Evolutionary conservation across 2,329 filamentous ascomycete genomes (phyloP).

Genomic region (Drechslera avenae): DNA sequence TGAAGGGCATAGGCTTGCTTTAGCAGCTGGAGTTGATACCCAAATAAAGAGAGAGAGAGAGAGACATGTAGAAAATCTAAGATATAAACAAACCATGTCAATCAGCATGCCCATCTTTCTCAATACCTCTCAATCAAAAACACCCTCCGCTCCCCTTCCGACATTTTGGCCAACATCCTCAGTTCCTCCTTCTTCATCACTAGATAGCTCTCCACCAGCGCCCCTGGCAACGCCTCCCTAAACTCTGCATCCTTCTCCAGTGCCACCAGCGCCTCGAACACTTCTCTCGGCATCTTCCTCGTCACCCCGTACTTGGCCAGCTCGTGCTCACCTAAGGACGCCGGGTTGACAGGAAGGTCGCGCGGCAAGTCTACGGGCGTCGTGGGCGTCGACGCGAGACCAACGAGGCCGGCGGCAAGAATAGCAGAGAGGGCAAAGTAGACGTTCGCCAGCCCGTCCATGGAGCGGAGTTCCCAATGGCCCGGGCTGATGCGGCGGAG

Average conservation of each 20-base stretch:
- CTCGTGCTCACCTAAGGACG: conserved; percentile 43
- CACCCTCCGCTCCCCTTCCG: conserved; percentile 52
- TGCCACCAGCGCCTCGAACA: conserved; percentile 61
- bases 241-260: conserved; percentile 58
- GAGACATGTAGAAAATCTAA: neutral
- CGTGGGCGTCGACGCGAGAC: conserved; percentile 48
- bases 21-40: conserved; percentile 3
- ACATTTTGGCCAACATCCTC: conserved; percentile 58
- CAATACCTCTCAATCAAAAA: conserved; percentile 74
- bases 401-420: conserved; percentile 63
- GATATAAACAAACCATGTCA: neutral
- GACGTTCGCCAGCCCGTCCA: conserved; percentile 81
- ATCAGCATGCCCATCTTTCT: neutral
- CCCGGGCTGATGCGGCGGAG: conserved; percentile 68
- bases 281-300: conserved; percentile 58
- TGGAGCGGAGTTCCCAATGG: conserved; percentile 77
- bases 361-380: conserved; percentile 54
- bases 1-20: conserved; percentile 39
- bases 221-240: conserved; percentile 53
- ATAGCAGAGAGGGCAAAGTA: conserved; percentile 71
- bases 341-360: conserved; percentile 55
- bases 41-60: too few relatives aligned
- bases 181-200: conserved; percentile 65
- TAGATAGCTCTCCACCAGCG: conserved; percentile 62
- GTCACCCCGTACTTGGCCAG: conserved; percentile 60